Base-by-base conservation (phyloP, 768 basidiomycete species). In the Agaricus sinodeliciosus region DNA sequence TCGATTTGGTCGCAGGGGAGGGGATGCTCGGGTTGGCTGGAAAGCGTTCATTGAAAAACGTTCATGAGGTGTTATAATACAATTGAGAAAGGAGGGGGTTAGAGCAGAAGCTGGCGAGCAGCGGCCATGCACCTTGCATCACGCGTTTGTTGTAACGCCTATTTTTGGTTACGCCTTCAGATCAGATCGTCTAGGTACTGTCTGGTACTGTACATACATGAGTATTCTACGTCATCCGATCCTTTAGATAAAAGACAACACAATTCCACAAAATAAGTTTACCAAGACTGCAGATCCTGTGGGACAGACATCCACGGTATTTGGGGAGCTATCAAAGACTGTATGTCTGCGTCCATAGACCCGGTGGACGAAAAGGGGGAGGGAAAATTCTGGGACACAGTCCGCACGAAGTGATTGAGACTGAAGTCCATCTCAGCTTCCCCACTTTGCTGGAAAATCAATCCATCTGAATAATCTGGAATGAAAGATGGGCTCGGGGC, bases 361-460 rank as follows among this genome's bases (percentile, higher is more conserved):
- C 43, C 57, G 18, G 56, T 40, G 52, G 65, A 58, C 13, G 57
- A 57, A 13, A 48, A 44, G 35, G 62, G 55, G 7, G 55, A 54
- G 15, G 60, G 50, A 16, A 57, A 57, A 31, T 57, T 59, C 49
- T 63, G 59, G 26, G 64, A 62, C 25, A 76, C 70, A 13, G 69
- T 72, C 53, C 62, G 70, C 46, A 75, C 67, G 49, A 77, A 79
- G 53, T 76, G 67, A 9, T 70, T 65, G 28, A 77, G 61, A 51
- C 74, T 77, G 59, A 77, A 74, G 59, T 77, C 77, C 72, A 77
- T 77, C 49, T 72, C 67, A 9, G 65, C 59, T 25, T 67, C 68
- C n/a, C 60, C 60, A 15, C 54, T 49, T 36, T 51, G 56, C 43
- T 60, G 59, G 40, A 55, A 60, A 11, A 62, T 55, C 18, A 58